Base-by-base conservation (phyloP, 805 yeast genomes). In the Candida namnaoensis region DNA sequence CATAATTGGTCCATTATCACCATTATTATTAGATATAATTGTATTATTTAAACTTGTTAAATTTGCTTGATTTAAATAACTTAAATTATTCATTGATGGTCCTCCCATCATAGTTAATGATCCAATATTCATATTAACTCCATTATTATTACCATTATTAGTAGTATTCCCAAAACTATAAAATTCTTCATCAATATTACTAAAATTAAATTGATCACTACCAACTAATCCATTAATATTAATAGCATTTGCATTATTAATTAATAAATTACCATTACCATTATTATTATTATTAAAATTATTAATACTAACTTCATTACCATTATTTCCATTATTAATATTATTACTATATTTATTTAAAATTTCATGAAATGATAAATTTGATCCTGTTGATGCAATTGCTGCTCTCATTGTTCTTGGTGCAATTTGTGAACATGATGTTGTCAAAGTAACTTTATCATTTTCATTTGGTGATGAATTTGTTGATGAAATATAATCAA, bases 381-480 rank as follows among this genome's bases (percentile, higher is more conserved):
- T 35, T 33, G 33, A 33, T 35, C 10, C 28, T 5, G 32, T 47
- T 42, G 40, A 48, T 41, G 35, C 50, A 15, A 52, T 57, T 25
- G 54, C 52, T 2, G 60, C 55, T 35, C 58, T 47, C 51, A 56
- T 54, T 26, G 61, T 53, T 41, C 62, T 47, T 44, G 64, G 62
- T 1, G 62, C 61, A 34, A 58, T 54, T 44, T 57, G 61, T 2
- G 62, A 52, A 42, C 62, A 58, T 9, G 59, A 54, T 3, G 59
- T 52, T 3, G 62, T 56, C 34, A 39, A 39, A 34, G 34, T 38
- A 28, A 19, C 32, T 4, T 13, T 28, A 4, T 7, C 15, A 25
- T 26, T 9, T n/a, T 5, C 14, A 24, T 19, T 24, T 37, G 44
- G 34, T 28, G 39, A 41, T 38, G 42, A 37, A 33, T 26, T 41